phyloP scores from a whole-genome alignment of 805 yeast species.

The Kodamaea lidongshanica region DNA sequence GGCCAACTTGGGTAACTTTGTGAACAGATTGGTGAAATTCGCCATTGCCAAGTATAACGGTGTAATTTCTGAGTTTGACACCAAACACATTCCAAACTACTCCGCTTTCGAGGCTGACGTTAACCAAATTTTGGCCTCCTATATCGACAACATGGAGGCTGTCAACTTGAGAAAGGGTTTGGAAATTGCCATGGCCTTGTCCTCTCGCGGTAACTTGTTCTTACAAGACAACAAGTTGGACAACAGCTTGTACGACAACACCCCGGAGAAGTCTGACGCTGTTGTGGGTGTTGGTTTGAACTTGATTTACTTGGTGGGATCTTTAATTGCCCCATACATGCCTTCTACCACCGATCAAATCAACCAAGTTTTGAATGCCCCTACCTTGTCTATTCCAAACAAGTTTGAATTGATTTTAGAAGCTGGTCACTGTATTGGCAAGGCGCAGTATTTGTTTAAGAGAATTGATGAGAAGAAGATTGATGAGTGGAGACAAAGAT shows the following conservation, averaged over 20 bases:
- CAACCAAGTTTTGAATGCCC: constrained; percentile 74
- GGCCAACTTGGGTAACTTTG: constrained; percentile 95
- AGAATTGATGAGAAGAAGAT: constrained; percentile 88
- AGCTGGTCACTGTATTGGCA: constrained; percentile 82
- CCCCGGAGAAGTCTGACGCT: constrained; percentile 80
- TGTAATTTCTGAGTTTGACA: constrained; percentile 67
- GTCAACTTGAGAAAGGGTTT: constrained; percentile 83
- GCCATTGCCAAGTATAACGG: constrained; percentile 87
- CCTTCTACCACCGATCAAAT: constrained; percentile 76
- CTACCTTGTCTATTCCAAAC: constrained; percentile 71
- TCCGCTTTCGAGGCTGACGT: constrained; percentile 48
- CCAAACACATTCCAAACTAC: constrained; percentile 42
- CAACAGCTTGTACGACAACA: constrained; percentile 69
- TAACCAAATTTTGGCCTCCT: constrained; percentile 52
- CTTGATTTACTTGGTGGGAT: constrained; percentile 76
- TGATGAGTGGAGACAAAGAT: constrained; percentile 77
- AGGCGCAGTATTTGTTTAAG: constrained; percentile 85
- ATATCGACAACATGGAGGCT: constrained; percentile 68
- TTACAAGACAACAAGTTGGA: constrained; percentile 94
- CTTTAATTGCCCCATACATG: constrained; percentile 81
- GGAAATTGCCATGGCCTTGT: constrained; percentile 84
- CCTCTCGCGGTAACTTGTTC: constrained; percentile 91
- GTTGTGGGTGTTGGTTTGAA: constrained; percentile 90
- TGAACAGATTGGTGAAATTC: constrained; percentile 87
- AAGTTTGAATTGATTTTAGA: constrained; percentile 60